Conservation (phyloP, 176 grass and related monocot species). For the Rhynchospora pubera region DNA sequence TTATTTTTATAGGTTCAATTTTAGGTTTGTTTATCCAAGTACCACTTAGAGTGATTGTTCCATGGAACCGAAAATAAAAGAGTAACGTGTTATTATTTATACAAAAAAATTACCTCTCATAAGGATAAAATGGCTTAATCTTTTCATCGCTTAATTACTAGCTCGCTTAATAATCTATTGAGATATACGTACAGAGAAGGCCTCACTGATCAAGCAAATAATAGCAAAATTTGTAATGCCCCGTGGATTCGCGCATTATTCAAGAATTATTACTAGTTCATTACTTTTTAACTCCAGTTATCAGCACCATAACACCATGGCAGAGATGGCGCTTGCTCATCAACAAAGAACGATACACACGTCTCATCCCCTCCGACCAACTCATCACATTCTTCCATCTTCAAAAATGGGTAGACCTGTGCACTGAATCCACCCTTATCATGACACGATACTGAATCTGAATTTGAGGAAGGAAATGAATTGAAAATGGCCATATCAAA, state of each 20-base stretch:
- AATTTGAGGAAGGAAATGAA: slow-evolving; percentile 12
- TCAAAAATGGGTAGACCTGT: slow-evolving; percentile 25
- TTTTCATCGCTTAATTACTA: not conserved
- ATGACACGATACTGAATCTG: not conserved
- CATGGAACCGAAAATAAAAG: not conserved
- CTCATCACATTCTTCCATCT: slow-evolving; percentile 61
- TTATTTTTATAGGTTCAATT: not conserved
- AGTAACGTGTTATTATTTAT: not conserved
- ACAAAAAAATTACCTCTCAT: not conserved
- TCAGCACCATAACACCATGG: slow-evolving; percentile 57
- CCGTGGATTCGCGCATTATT: not conserved
- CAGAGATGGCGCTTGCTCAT: slow-evolving; percentile 56
- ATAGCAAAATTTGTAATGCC: slow-evolving; percentile 40
- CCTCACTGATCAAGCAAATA: not conserved
- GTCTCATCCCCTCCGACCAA: slow-evolving; percentile 51
- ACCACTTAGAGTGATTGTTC: too few species aligned
- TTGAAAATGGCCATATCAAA: not conserved
- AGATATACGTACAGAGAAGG: not conserved
- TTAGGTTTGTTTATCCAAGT: not conserved
- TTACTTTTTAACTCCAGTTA: slow-evolving; percentile 33
- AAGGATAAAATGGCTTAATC: not conserved
- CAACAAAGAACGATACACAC: slow-evolving; percentile 54
- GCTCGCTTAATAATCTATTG: not conserved
- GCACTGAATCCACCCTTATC: slow-evolving; percentile 28
- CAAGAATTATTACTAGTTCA: slow-evolving; percentile 1